Percentiles rank a stretch among this genome's conserved stretches.
Conservation (phyloP, 176 grass and related monocot species). For the Luzula sylvatica region DNA sequence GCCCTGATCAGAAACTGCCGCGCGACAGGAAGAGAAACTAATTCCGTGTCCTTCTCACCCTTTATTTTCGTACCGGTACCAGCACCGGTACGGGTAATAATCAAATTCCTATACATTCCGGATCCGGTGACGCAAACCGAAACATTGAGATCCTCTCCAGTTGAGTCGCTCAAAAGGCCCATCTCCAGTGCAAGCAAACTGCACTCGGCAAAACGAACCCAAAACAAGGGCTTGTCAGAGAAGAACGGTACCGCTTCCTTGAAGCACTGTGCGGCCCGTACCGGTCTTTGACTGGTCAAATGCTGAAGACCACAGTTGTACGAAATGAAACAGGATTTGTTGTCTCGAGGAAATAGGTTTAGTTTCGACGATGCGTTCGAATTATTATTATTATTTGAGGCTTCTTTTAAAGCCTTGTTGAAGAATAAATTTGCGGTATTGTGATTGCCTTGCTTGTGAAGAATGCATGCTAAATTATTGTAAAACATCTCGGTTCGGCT, state of each 20-base stretch:
- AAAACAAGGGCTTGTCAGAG: conserved; percentile 52
- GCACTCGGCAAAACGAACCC: conserved; percentile 91
- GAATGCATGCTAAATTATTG: conserved; percentile 89
- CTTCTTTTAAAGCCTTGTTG: conserved; percentile 58
- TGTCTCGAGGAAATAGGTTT: conserved; percentile 56
- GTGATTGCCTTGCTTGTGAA: conserved; percentile 69
- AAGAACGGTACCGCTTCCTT: conserved; percentile 52
- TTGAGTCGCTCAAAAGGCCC: conserved; percentile 39
- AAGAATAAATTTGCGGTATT: conserved; percentile 60
- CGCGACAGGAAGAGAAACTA: conserved; percentile 57
- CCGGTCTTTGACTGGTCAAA: conserved; percentile 65
- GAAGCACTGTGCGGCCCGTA: conserved; percentile 70
- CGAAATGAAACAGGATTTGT: conserved; percentile 58
- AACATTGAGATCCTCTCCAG: conserved; percentile 38
- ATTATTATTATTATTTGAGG: conserved; percentile 8
- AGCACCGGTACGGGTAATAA: conserved; percentile 40
- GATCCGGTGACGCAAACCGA: conserved; percentile 64
- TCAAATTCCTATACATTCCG: conserved; percentile 52
- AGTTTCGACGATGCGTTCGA: conserved; percentile 51
- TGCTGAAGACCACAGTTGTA: conserved; percentile 84
- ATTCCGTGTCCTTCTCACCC: conserved; percentile 24
- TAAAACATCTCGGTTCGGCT: conserved; percentile 86
- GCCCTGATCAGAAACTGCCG: conserved; percentile 65
- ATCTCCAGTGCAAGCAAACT: conserved; percentile 58
- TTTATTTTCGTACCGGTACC: conserved; percentile 21